phyloP scores from a whole-genome alignment of 2,329 filamentous ascomycete genomes.

The Colletotrichum endophyticum region DNA sequence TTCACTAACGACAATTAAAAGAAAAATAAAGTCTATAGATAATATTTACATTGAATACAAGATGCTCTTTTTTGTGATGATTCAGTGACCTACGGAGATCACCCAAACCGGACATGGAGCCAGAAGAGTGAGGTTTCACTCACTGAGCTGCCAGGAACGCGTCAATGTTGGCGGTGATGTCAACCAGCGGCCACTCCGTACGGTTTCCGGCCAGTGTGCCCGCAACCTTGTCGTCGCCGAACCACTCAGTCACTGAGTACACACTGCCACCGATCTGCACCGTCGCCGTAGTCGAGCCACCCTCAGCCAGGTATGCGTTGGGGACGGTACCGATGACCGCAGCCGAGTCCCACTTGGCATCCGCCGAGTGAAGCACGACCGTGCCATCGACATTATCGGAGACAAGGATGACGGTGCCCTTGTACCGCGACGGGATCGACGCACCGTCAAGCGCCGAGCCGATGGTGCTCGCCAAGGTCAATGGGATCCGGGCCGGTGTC shows the following conservation, averaged over 20 bases:
- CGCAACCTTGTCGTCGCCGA: not conserved
- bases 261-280: conserved; percentile 16
- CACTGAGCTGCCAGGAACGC: not conserved
- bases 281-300: not conserved
- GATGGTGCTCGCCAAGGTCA: not conserved
- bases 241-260: conserved; percentile 10
- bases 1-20: no score
- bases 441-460: conserved; percentile 30
- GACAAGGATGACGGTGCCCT: conserved; percentile 36
- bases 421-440: conserved; percentile 36
- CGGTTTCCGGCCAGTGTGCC: conserved; percentile 16
- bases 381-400: conserved; percentile 34
- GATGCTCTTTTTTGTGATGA: not conserved
- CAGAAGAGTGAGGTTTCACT: not conserved
- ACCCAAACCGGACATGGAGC: no score
- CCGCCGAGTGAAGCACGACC: conserved; percentile 39
- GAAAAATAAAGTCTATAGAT: not conserved
- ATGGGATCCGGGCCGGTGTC: not conserved
- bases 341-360: conserved; percentile 38
- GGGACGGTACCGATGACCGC: conserved; percentile 37
- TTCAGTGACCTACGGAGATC: no score
- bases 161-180: conserved; percentile 9
- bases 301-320: conserved; percentile 14
- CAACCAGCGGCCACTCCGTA: conserved; percentile 6
- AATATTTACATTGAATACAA: not conserved